These are phyloP conservation scores for Marasmius fiardii DNA, from an alignment of 1,284 basidiomycete species.

Conservation along the genomic window DNA sequence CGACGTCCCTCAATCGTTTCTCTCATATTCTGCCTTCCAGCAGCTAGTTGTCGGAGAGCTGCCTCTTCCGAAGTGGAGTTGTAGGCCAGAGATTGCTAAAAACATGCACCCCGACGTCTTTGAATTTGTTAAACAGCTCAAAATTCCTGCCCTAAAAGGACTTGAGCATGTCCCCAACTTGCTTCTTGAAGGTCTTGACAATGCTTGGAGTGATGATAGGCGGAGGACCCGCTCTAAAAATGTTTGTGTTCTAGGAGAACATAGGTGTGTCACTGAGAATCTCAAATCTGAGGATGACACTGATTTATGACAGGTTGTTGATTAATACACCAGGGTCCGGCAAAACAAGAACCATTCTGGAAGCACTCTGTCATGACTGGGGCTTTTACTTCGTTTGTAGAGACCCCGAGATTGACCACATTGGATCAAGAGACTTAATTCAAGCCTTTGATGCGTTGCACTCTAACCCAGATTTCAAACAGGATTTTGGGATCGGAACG, in stretches of 20 bases:
- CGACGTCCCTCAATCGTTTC: no score
- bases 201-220: not conserved
- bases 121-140: not conserved
- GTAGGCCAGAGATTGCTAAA: not conserved
- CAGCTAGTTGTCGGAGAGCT: not conserved
- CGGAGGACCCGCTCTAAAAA: not conserved
- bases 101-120: not conserved
- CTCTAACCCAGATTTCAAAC: not conserved
- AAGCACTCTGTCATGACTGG: not conserved
- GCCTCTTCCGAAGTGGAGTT: not conserved
- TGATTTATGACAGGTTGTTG: not conserved
- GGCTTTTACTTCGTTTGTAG: not conserved
- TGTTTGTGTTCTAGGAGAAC: not conserved
- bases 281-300: no score
- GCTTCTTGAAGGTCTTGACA: not conserved
- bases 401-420: not conserved
- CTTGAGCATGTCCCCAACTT: not conserved
- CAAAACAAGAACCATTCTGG: not conserved
- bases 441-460: not conserved
- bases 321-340: not conserved
- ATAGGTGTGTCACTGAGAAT: not conserved
- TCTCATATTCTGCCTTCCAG: no score
- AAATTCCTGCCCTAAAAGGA: not conserved
- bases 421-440: not conserved
- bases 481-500: no score